Evolutionary conservation across 306 rosid genomes (phyloP).

Genomic region (Prunus fruticosa): DNA sequence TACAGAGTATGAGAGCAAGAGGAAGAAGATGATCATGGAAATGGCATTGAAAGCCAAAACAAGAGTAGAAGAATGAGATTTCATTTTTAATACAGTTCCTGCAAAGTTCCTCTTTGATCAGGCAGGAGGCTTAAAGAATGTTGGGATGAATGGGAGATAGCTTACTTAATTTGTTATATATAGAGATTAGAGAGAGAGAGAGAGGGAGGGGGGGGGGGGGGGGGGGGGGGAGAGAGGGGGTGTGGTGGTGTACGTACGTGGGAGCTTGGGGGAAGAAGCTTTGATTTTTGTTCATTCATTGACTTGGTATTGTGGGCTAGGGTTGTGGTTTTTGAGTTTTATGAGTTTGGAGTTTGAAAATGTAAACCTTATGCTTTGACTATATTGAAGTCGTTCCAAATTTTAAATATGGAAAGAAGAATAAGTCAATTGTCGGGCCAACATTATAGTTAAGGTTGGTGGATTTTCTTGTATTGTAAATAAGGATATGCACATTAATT

Average conservation of each 20-base stretch:
- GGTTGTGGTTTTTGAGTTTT: slow-evolving; percentile 12
- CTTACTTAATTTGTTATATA: neutral
- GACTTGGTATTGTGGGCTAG: slow-evolving; percentile 27
- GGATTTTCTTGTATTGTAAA: neutral
- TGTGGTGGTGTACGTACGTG: no score
- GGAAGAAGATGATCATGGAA: slow-evolving; percentile 35
- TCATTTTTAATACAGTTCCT: slow-evolving; percentile 21
- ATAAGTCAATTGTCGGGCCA: slow-evolving; percentile 32
- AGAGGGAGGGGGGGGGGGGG: no score
- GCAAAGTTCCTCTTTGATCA: neutral
- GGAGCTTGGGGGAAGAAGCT: neutral
- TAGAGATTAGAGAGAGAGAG: neutral
- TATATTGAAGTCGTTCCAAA: neutral
- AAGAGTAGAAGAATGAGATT: slow-evolving; percentile 15
- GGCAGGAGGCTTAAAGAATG: neutral
- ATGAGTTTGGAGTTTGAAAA: slow-evolving; percentile 23
- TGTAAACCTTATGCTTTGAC: slow-evolving; percentile 29
- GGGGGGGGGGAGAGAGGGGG: neutral
- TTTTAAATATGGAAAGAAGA: neutral
- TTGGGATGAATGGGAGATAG: slow-evolving; percentile 10
- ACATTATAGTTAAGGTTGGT: slow-evolving; percentile 32
- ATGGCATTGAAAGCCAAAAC: slow-evolving; percentile 31
- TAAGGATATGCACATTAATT: no score
- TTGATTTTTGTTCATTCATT: slow-evolving; percentile 12
- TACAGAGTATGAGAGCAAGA: slow-evolving; percentile 38